Conservation (phyloP, 202 grass and related monocot genomes). For the Setaria viridis region DNA sequence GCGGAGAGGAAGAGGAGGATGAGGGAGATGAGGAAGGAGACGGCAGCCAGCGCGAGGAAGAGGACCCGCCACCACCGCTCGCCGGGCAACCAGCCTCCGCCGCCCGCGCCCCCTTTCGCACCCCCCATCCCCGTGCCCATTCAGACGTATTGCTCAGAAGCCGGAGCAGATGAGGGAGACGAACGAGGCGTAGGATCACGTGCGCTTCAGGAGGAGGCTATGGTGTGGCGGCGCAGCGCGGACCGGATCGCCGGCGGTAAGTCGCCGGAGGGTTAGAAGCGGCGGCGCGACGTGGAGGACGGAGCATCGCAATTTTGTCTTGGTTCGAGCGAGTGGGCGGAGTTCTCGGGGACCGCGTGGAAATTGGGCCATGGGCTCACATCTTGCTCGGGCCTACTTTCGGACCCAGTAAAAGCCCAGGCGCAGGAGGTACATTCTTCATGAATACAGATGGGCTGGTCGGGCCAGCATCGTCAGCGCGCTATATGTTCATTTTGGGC, state of each 20-base stretch:
- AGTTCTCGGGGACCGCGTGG: conserved; percentile 26
- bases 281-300: conserved; percentile 26
- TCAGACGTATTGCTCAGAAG: not conserved
- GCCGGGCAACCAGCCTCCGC: conserved; percentile 10
- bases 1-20: conserved; percentile 57
- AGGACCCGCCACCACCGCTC: conserved; percentile 56
- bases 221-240: not conserved
- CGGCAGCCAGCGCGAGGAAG: conserved; percentile 54
- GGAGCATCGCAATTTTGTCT: conserved; percentile 37
- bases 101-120: conserved; percentile 17
- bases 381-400: not conserved
- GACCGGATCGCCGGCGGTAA: conserved; percentile 43
- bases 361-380: not conserved
- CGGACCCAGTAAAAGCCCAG: too few species aligned
- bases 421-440: too few species aligned
- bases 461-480: too few species aligned
- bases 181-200: not conserved
- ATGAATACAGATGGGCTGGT: too few species aligned
- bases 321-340: conserved; percentile 25
- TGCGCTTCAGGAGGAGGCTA: not conserved
- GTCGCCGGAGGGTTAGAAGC: conserved; percentile 37
- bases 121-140: conserved; percentile 32
- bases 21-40: conserved; percentile 63
- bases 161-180: not conserved
- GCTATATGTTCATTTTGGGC: too few species aligned